These are phyloP conservation scores for Mycena filopes DNA, from an alignment of 768 basidiomycete species.

Conservation along the genomic window DNA sequence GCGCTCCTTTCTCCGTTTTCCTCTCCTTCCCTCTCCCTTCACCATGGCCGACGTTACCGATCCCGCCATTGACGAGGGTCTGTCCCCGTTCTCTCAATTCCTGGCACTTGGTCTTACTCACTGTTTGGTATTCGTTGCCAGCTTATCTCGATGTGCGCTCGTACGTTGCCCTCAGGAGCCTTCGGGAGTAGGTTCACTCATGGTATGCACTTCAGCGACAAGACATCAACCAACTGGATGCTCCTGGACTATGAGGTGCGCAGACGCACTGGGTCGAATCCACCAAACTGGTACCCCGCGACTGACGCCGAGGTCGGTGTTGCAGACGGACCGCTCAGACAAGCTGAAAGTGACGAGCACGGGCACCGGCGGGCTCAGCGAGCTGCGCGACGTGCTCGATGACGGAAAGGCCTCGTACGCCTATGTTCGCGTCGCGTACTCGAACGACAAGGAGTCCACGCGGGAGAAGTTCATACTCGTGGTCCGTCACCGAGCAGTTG, in stretches of 20 bases:
- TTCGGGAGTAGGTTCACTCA: too few relatives aligned
- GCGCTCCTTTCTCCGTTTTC: neutral
- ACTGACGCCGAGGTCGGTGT: neutral
- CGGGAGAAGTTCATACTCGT: slow-evolving; percentile 92
- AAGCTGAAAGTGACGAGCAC: slow-evolving; percentile 84
- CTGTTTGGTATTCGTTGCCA: slow-evolving; percentile 41
- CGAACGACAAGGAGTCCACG: slow-evolving; percentile 86
- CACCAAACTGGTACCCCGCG: neutral
- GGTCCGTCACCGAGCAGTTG: slow-evolving; percentile 43
- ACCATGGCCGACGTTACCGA: slow-evolving; percentile 85
- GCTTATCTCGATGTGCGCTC: slow-evolving; percentile 90
- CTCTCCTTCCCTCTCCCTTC: slow-evolving; percentile 20
- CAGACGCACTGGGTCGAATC: neutral
- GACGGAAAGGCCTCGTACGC: slow-evolving; percentile 84
- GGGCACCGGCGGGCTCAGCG: slow-evolving; percentile 81
- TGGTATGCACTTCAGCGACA: too few relatives aligned
- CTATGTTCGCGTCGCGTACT: slow-evolving; percentile 85
- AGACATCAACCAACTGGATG: slow-evolving; percentile 89
- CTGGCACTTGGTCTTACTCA: slow-evolving; percentile 37
- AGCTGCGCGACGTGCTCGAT: slow-evolving; percentile 78
- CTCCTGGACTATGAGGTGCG: slow-evolving; percentile 85
- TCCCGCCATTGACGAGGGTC: slow-evolving; percentile 79
- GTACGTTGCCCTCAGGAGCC: too few relatives aligned
- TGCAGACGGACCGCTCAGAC: slow-evolving; percentile 81
- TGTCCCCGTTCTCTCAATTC: slow-evolving; percentile 31